These are phyloP conservation scores for Lasiosphaeris hirsuta DNA, from an alignment of 495 filamentous ascomycete genomes.

Conservation along the genomic window DNA sequence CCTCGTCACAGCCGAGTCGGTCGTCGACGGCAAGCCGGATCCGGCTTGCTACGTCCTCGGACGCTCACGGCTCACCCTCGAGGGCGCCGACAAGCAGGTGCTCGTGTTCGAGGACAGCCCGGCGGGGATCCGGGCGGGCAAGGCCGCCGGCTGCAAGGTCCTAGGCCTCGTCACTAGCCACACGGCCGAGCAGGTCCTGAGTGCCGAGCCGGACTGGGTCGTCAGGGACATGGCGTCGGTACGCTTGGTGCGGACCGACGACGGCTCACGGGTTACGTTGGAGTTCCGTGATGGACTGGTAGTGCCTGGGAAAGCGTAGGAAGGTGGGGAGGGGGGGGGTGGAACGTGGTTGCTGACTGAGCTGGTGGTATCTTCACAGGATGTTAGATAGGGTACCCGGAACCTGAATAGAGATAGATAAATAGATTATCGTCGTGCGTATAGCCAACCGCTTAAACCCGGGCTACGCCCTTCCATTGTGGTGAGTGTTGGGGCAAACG, in stretches of 20 bases:
- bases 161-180: slow-evolving; percentile 87
- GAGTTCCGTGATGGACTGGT: slow-evolving; percentile 45
- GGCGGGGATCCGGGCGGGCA: slow-evolving; percentile 84
- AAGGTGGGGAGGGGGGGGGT: background rate
- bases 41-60: slow-evolving; percentile 82
- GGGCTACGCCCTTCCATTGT: too few species aligned
- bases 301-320: background rate
- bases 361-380: background rate
- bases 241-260: slow-evolving; percentile 47
- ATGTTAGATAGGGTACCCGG: background rate
- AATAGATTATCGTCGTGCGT: background rate
- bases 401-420: background rate
- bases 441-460: too few species aligned
- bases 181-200: slow-evolving; percentile 62
- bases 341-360: background rate
- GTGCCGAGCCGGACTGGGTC: slow-evolving; percentile 82
- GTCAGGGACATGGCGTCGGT: slow-evolving; percentile 76
- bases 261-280: slow-evolving; percentile 46
- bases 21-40: slow-evolving; percentile 81
- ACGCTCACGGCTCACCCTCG: slow-evolving; percentile 57
- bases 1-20: slow-evolving; percentile 83
- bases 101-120: slow-evolving; percentile 92
- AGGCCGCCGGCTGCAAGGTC: slow-evolving; percentile 85
- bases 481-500: background rate
- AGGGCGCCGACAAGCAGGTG: slow-evolving; percentile 39